phyloP scores from a whole-genome alignment of 2,329 filamentous ascomycete species.

The Alternaria gansuensis region DNA sequence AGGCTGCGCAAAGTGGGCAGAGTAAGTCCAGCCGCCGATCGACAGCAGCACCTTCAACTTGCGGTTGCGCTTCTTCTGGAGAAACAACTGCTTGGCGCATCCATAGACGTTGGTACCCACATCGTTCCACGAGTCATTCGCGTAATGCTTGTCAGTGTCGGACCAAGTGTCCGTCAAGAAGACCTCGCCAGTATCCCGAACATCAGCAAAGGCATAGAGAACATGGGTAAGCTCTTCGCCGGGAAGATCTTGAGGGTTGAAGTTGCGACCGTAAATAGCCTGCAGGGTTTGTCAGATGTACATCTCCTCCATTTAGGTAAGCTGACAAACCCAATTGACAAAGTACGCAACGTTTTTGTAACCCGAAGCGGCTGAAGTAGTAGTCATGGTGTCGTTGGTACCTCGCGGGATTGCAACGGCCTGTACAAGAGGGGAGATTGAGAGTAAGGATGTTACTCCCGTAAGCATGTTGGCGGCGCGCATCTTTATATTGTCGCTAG shows the following conservation, averaged over 20 bases:
- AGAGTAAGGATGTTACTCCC: constrained; percentile 33
- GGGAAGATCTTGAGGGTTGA: constrained; percentile 48
- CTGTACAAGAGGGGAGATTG: constrained; percentile 28
- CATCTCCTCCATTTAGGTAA: constrained; percentile 2
- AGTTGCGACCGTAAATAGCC: constrained; percentile 52
- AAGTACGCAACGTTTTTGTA: constrained; percentile 52
- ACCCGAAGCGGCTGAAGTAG: constrained; percentile 35
- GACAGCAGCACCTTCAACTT: constrained; percentile 52
- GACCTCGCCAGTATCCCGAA: constrained; percentile 50
- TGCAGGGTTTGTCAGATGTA: constrained; percentile 24
- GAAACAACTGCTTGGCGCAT: constrained; percentile 50
- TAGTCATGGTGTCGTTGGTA: constrained; percentile 20
- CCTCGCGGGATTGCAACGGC: constrained; percentile 38
- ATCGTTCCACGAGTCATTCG: constrained; percentile 53
- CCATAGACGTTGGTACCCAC: constrained; percentile 52
- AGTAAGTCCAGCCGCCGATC: constrained; percentile 54
- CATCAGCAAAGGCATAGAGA: constrained; percentile 53
- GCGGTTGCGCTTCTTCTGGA: constrained; percentile 50
- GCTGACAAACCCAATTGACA: constrained; percentile 49
- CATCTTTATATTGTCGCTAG: constrained; percentile 35
- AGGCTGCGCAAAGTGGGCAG: constrained; percentile 47
- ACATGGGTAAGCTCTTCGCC: constrained; percentile 49
- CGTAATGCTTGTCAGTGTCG: constrained; percentile 52
- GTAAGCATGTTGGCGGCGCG: constrained; percentile 34
- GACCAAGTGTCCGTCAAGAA: constrained; percentile 52